Percentiles rank a stretch among this genome's conserved stretches.
Evolutionary conservation across 305 asterid genomes (phyloP).

Genomic region (Stenogyne calaminthoides): DNA sequence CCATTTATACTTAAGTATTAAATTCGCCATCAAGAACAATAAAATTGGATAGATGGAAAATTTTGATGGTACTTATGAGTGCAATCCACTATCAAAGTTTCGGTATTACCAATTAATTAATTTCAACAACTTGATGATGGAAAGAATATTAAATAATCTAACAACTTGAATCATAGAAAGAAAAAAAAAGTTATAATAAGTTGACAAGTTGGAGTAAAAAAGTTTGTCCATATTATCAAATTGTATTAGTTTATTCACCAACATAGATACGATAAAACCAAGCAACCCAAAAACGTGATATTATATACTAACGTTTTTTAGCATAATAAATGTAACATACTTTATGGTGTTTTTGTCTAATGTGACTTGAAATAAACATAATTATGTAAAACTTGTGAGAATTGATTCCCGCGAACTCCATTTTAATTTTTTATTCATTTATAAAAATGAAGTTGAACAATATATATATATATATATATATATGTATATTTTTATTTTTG

Average conservation of each 20-base stretch:
- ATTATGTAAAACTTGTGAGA: no score
- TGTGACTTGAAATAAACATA: background rate
- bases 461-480: no score
- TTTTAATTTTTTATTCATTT: no score
- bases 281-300: constrained; percentile 5
- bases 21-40: background rate
- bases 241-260: constrained; percentile 28
- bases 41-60: background rate
- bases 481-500: no score
- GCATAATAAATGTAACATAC: constrained; percentile 20
- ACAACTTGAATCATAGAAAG: constrained; percentile 19
- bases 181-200: background rate
- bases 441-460: no score
- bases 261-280: constrained; percentile 23
- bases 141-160: background rate
- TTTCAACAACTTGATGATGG: constrained; percentile 19
- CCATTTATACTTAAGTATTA: no score
- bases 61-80: constrained; percentile 13
- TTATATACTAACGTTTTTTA: background rate
- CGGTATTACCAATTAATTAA: constrained; percentile 15
- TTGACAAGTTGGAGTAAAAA: constrained; percentile 6
- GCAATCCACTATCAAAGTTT: constrained; percentile 28
- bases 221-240: constrained; percentile 28
- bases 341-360: background rate
- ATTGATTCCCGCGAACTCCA: no score